These are phyloP conservation scores for Glomus cerebriforme DNA, from an alignment of 192 early-diverging fungal species.

Conservation along the genomic window DNA sequence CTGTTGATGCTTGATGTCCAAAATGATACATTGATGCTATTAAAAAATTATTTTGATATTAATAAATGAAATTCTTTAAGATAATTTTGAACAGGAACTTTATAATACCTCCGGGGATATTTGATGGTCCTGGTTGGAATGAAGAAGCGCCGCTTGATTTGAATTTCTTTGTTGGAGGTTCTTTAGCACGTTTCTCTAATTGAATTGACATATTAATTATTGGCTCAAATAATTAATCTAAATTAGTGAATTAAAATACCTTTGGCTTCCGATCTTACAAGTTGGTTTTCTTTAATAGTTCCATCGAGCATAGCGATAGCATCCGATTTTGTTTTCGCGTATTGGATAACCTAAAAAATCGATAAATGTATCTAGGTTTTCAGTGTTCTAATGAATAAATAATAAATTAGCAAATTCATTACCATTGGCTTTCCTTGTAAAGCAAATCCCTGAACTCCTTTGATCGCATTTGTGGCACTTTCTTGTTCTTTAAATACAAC, in stretches of 20 bases:
- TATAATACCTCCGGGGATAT: slow-evolving; percentile 17
- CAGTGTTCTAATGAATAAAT: neutral
- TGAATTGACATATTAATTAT: neutral
- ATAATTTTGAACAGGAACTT: neutral
- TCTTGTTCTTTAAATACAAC: slow-evolving; percentile 77
- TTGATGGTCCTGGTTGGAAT: neutral
- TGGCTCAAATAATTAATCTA: neutral
- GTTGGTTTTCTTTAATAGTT: slow-evolving; percentile 65
- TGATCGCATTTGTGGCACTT: slow-evolving; percentile 72
- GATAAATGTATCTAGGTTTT: neutral
- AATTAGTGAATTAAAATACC: slow-evolving; percentile 39
- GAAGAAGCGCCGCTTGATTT: neutral
- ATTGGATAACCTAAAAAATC: slow-evolving; percentile 52
- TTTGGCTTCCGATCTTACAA: slow-evolving; percentile 61
- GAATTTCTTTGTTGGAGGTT: slow-evolving; percentile 28
- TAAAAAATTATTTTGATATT: neutral
- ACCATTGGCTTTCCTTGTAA: slow-evolving; percentile 87
- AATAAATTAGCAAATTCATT: slow-evolving; percentile 5
- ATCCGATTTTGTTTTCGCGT: slow-evolving; percentile 55
- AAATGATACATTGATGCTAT: slow-evolving; percentile 23
- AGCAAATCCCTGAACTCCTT: slow-evolving; percentile 82
- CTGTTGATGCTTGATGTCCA: slow-evolving; percentile 33
- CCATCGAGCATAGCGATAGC: slow-evolving; percentile 70
- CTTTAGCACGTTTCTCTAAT: slow-evolving; percentile 33
- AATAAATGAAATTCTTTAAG: neutral